phyloP scores from a whole-genome alignment of 495 filamentous ascomycete genomes.

The Massariosphaeria phaeospora region DNA sequence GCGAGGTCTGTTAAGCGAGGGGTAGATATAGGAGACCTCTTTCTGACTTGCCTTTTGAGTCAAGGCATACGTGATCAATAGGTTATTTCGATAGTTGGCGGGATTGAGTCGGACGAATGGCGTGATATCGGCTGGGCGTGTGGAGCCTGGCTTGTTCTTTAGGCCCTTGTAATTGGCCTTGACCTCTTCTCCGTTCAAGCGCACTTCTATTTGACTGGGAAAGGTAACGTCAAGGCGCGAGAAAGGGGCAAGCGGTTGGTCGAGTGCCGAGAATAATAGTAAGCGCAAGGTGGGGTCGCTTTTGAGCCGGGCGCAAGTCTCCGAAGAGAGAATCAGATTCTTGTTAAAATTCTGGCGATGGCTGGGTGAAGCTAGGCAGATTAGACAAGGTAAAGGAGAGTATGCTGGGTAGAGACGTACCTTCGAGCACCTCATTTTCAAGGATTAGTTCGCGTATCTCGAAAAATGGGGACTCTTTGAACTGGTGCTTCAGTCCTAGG shows the following conservation, averaged over 20 bases:
- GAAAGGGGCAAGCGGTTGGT: conserved; percentile 51
- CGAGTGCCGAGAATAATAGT: conserved; percentile 75
- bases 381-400: background rate
- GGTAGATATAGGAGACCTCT: conserved; percentile 16
- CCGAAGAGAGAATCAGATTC: conserved; percentile 49
- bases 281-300: conserved; percentile 54
- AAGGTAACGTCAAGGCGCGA: conserved; percentile 73
- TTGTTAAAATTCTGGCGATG: conserved; percentile 55
- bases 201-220: conserved; percentile 85
- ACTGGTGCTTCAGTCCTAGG: conserved; percentile 3
- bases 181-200: conserved; percentile 79
- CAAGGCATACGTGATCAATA: conserved; percentile 86
- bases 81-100: conserved; percentile 62
- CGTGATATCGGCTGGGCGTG: conserved; percentile 87
- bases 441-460: conserved; percentile 35
- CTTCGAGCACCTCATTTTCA: conserved; percentile 32
- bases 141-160: conserved; percentile 93
- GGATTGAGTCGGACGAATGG: conserved; percentile 61
- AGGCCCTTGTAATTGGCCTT: conserved; percentile 86
- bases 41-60: conserved; percentile 64
- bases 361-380: conserved; percentile 31
- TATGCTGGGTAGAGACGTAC: conserved; percentile 14
- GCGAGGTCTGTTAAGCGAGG: conserved; percentile 1
- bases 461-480: conserved; percentile 40
- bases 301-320: conserved; percentile 47